phyloP scores from a whole-genome alignment of 805 yeast genomes.

The Wickerhamiella azymoides region DNA sequence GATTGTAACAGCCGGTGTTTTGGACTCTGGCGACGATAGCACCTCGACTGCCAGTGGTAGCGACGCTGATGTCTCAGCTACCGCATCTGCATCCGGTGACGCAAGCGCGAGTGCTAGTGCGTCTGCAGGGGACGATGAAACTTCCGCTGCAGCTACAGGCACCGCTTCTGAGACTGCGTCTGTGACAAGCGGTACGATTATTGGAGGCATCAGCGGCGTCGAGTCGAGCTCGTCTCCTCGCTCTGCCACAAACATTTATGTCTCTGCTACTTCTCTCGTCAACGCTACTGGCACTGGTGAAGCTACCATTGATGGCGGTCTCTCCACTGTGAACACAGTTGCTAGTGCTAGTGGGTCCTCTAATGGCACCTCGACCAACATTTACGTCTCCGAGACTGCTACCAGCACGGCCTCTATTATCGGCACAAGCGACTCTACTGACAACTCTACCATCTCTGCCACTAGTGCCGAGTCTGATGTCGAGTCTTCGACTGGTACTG shows the following conservation, averaged over 20 bases:
- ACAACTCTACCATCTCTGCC: background rate
- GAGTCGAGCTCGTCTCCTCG: background rate
- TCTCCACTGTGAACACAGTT: background rate
- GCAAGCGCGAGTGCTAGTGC: conserved; percentile 9
- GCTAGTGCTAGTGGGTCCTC: background rate
- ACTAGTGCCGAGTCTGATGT: background rate
- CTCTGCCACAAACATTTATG: background rate
- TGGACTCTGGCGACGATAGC: background rate
- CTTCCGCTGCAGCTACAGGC: conserved; percentile 3
- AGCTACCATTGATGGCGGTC: background rate
- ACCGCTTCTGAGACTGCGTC: conserved; percentile 5
- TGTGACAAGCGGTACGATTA: conserved; percentile 5
- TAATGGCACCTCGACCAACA: background rate
- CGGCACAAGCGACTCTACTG: too few species aligned
- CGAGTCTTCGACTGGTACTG: background rate
- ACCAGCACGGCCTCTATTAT: background rate
- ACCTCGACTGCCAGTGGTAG: background rate
- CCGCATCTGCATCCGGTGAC: background rate
- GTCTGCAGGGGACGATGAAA: conserved; percentile 1
- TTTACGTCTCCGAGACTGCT: background rate
- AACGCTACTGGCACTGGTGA: conserved; percentile 4
- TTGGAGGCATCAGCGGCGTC: too few species aligned
- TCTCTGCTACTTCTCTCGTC: conserved; percentile 7
- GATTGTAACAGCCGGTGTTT: background rate
- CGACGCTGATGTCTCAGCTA: background rate